Conservation (phyloP, 2,329 filamentous ascomycete genomes). For the Phoma sp. region DNA sequence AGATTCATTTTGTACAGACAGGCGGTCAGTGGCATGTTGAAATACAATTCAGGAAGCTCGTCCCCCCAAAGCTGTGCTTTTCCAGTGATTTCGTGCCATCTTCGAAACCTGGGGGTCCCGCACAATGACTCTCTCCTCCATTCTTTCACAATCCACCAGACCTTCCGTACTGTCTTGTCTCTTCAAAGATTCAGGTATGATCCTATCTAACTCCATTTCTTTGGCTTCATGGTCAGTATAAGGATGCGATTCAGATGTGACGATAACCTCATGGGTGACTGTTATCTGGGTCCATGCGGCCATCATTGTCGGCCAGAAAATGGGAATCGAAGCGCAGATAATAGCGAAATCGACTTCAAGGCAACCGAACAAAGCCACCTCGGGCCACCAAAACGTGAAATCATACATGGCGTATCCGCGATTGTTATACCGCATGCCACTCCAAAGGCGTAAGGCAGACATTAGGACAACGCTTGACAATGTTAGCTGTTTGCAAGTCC, state of each 20-base stretch:
- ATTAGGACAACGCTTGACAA: conserved; percentile 34
- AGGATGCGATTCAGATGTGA: conserved; percentile 30
- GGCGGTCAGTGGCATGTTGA: no score
- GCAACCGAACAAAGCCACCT: conserved; percentile 35
- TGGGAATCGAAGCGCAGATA: conserved; percentile 45
- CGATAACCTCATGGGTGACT: conserved; percentile 41
- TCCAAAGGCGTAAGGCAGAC: conserved; percentile 39
- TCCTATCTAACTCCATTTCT: conserved; percentile 16
- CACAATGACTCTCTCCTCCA: neutral
- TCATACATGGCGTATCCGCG: conserved; percentile 26
- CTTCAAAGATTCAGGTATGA: conserved; percentile 14
- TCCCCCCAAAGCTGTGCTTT: no score
- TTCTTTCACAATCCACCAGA: conserved; percentile 16
- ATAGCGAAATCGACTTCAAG: conserved; percentile 45
- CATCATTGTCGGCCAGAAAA: conserved; percentile 45
- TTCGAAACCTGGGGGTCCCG: no score
- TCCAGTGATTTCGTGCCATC: no score
- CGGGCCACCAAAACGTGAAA: conserved; percentile 40
- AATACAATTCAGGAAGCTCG: no score
- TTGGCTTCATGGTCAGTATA: conserved; percentile 3
- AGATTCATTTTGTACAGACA: no score
- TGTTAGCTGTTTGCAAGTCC: conserved; percentile 4
- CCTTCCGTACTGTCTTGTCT: conserved; percentile 27
- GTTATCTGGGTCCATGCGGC: conserved; percentile 36
- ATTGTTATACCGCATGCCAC: conserved; percentile 24